Base-by-base conservation (phyloP, 441 rosid genomes). In the Gossypium schwendimanii region DNA sequence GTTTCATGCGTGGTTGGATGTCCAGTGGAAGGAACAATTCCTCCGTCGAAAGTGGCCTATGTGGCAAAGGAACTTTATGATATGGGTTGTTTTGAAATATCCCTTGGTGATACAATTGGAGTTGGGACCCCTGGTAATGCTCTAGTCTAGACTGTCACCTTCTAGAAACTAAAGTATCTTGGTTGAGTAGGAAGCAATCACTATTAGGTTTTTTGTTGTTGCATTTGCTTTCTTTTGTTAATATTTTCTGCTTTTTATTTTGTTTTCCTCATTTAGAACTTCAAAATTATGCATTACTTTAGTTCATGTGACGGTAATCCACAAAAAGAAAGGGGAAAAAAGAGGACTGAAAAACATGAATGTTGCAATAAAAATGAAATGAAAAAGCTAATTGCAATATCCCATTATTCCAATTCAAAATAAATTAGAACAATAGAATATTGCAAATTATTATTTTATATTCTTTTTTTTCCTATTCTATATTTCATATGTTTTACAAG, bases 51-150 rank as follows among this genome's bases (percentile, higher is more conserved):
- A 81, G 98, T 95, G 65, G 98, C 97, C 50, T 86, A 83, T 81
- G 96, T 92, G 73, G 98, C 96, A 33, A 92, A 87, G 81, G 93
- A 87, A 77, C 96, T 95, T 66, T 73, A 88, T 67, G 88, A 87
- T 39, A 95, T 92, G 98, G 99, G 98, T 69, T 95, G 99, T 87
- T 95, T 87, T 76, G 99, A 95, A 81, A 92, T 95, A 69, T 95
- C 99, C 45, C 91, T 95, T 0, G 98, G 81, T 50, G 99, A 94
- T 80, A 92, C 99, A 69, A 86, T 87, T 78, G 99, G 99, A 70
- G 90, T 90, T 63, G 99, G 91, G 63, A 94, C 99, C 76, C 97
- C 98, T 39, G 99, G 99, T 95, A 85, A 78, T 76, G 69, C 74
- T 78, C 63, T 67, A 50, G 28, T 26, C 47, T 64, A 36, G 12